phyloP scores from a whole-genome alignment of 139 green algal species.

The Chlamydomonas sp. region DNA sequence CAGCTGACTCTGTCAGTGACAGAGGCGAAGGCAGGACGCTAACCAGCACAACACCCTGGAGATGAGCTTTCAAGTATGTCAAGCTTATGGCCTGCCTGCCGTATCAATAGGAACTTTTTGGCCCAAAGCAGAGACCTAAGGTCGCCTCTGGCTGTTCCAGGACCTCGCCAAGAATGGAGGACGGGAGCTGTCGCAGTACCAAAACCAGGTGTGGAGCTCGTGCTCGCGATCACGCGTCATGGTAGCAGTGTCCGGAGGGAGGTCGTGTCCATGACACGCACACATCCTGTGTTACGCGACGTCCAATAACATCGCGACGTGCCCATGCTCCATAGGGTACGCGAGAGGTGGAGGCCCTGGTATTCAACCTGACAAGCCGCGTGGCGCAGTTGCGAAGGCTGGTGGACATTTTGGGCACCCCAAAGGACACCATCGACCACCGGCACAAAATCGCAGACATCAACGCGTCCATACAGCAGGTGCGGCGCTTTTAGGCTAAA shows the following conservation, averaged over 20 bases:
- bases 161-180: slow-evolving; percentile 26
- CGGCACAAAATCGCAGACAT: slow-evolving; percentile 51
- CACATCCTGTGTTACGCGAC: neutral
- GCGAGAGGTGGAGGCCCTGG: slow-evolving; percentile 49
- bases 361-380: slow-evolving; percentile 59
- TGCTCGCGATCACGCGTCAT: neutral
- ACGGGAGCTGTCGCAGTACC: slow-evolving; percentile 7
- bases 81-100: no score
- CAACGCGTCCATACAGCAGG: slow-evolving; percentile 46
- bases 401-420: slow-evolving; percentile 72
- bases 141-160: neutral
- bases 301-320: neutral
- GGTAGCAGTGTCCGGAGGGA: neutral
- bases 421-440: slow-evolving; percentile 73
- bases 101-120: no score
- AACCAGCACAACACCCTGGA: neutral
- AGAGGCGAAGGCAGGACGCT: no score
- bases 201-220: slow-evolving; percentile 7
- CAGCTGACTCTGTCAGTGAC: no score
- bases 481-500: neutral
- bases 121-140: neutral
- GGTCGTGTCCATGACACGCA: neutral
- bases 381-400: slow-evolving; percentile 54
- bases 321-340: neutral
- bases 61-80: slow-evolving; percentile 32